Percentiles rank a stretch among this genome's conserved stretches.
Evolutionary conservation across 495 filamentous ascomycete species (phyloP).

Genomic region (Neurospora sp.): DNA sequence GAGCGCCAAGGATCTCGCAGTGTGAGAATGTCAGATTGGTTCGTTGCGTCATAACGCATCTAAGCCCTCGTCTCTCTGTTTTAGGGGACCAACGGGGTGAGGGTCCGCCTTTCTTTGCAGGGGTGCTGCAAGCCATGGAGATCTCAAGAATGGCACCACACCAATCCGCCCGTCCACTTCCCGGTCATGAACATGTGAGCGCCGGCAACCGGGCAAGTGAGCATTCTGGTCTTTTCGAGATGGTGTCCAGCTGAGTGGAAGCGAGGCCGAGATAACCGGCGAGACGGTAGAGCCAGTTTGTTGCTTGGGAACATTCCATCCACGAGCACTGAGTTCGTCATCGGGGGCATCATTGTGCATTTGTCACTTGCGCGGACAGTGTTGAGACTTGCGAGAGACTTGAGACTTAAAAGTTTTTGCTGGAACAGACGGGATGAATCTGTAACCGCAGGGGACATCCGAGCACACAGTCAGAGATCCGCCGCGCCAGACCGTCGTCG

Average conservation of each 20-base stretch:
- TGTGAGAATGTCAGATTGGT: background rate
- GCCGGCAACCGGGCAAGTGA: background rate
- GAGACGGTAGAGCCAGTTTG: background rate
- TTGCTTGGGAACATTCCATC: background rate
- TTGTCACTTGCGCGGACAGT: background rate
- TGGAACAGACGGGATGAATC: background rate
- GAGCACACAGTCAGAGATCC: background rate
- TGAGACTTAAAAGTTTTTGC: background rate
- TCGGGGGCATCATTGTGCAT: background rate
- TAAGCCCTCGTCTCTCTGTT: background rate
- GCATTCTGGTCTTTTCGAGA: background rate
- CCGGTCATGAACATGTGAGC: background rate
- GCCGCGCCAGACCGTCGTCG: background rate
- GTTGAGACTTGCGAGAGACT: background rate
- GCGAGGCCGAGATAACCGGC: background rate
- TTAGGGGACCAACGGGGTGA: background rate
- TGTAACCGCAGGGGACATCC: background rate
- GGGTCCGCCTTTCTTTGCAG: background rate
- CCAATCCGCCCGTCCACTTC: background rate
- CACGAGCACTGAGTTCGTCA: background rate
- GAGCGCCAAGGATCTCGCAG: background rate
- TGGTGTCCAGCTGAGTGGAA: background rate
- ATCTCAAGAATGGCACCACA: background rate
- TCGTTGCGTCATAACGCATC: background rate
- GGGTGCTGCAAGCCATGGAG: background rate